Conservation (phyloP, 768 basidiomycete genomes). For the Clitopilus hobsonii region DNA sequence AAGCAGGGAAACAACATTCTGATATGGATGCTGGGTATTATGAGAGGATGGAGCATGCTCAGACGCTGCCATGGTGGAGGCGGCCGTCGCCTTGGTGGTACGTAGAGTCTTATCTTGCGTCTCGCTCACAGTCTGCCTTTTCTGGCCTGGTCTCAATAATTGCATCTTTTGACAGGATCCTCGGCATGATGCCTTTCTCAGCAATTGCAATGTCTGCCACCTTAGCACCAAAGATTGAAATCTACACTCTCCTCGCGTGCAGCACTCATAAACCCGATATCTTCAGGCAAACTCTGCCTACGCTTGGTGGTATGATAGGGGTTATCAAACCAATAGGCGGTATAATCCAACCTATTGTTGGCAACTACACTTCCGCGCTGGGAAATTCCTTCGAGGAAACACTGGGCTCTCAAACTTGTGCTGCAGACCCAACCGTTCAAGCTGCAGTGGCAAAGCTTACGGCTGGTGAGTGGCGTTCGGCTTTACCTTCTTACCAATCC, state of each 20-base stretch:
- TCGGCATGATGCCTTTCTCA: constrained; percentile 47
- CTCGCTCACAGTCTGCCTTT: too few species aligned
- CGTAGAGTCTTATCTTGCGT: too few species aligned
- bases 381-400: not conserved
- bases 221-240: constrained; percentile 66
- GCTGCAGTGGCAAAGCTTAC: constrained; percentile 66
- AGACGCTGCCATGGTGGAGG: constrained; percentile 65
- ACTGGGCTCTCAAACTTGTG: constrained; percentile 33
- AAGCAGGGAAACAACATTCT: constrained; percentile 8
- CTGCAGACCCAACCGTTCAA: constrained; percentile 66
- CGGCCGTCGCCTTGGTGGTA: constrained; percentile 73
- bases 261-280: constrained; percentile 59
- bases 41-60: constrained; percentile 4
- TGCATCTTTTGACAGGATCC: constrained; percentile 44
- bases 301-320: constrained; percentile 5
- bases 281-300: constrained; percentile 22
- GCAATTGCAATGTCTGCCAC: constrained; percentile 53
- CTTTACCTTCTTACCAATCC: not conserved
- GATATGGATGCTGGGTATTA: constrained; percentile 18
- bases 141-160: too few species aligned
- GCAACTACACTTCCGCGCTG: not conserved
- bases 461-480: constrained; percentile 55
- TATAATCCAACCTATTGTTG: not conserved
- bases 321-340: not conserved
- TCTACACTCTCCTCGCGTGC: constrained; percentile 74